These are phyloP conservation scores for Camellia lanceoleosa DNA, from an alignment of 148 eudicot species.

Conservation along the genomic window DNA sequence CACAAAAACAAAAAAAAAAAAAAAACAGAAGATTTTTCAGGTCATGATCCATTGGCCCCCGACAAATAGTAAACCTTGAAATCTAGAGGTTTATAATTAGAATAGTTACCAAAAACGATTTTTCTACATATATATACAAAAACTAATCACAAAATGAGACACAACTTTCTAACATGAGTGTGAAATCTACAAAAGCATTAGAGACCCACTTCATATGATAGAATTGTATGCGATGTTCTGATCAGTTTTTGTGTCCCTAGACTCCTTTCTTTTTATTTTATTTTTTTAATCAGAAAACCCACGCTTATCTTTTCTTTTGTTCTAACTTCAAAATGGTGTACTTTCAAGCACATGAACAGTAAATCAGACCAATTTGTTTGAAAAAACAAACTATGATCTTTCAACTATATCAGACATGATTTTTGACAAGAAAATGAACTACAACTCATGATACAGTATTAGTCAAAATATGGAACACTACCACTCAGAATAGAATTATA, in stretches of 20 bases:
- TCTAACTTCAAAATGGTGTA: background rate
- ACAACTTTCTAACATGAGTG: no score
- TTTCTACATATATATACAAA: no score
- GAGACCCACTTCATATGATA: no score
- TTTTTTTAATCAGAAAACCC: background rate
- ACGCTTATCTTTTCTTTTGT: background rate
- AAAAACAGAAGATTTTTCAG: background rate
- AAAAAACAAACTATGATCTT: background rate
- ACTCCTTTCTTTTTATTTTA: no score
- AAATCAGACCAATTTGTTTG: background rate
- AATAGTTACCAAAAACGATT: no score
- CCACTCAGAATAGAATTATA: slow-evolving; percentile 36
- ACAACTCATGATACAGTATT: background rate
- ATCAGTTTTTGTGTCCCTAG: no score
- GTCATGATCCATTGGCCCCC: background rate
- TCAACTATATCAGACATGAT: no score
- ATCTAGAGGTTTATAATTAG: no score
- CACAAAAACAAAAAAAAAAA: background rate
- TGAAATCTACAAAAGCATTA: no score
- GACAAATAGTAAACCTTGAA: no score
- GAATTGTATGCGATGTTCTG: no score
- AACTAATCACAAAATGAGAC: no score
- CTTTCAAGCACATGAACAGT: background rate
- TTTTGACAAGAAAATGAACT: background rate
- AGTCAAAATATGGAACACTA: slow-evolving; percentile 47